phyloP scores from a whole-genome alignment of 2,329 filamentous ascomycete genomes.

The Claviceps arundinis region DNA sequence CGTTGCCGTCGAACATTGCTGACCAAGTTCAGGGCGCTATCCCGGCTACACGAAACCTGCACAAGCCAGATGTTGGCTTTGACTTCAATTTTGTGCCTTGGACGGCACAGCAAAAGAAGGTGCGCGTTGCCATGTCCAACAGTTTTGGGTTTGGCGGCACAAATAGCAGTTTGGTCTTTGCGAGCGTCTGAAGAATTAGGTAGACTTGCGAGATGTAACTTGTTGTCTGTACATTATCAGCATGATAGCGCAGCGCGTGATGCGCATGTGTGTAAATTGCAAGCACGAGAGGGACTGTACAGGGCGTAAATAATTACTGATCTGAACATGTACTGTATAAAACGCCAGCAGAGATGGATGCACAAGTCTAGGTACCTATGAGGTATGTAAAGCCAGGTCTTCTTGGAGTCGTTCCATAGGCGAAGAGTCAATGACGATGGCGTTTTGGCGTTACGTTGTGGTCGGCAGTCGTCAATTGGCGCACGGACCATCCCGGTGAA shows the following conservation, averaged over 20 bases:
- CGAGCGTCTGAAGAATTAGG: conserved; percentile 12
- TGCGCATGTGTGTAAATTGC: background rate
- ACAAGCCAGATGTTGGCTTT: conserved; percentile 50
- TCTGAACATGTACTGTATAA: background rate
- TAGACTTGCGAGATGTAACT: background rate
- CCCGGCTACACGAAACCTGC: conserved; percentile 78
- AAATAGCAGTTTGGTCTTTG: conserved; percentile 80
- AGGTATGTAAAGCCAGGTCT: background rate
- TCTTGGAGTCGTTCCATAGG: background rate
- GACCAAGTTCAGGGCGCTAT: conserved; percentile 41
- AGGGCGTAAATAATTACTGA: background rate
- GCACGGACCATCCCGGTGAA: conserved; percentile 1
- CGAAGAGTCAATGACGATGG: background rate
- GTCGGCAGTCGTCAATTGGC: background rate
- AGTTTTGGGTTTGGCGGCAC: conserved; percentile 98
- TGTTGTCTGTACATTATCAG: too few species aligned
- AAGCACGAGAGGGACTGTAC: background rate
- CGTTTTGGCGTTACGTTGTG: background rate
- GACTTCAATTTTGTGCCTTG: conserved; percentile 77
- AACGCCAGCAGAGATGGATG: background rate
- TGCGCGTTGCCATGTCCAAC: conserved; percentile 74
- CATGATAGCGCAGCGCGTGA: background rate
- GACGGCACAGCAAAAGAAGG: conserved; percentile 51
- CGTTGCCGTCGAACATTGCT: background rate
- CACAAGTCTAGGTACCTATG: background rate